Conservation (phyloP, 2,329 filamentous ascomycete genomes). For the Calycina marina region DNA sequence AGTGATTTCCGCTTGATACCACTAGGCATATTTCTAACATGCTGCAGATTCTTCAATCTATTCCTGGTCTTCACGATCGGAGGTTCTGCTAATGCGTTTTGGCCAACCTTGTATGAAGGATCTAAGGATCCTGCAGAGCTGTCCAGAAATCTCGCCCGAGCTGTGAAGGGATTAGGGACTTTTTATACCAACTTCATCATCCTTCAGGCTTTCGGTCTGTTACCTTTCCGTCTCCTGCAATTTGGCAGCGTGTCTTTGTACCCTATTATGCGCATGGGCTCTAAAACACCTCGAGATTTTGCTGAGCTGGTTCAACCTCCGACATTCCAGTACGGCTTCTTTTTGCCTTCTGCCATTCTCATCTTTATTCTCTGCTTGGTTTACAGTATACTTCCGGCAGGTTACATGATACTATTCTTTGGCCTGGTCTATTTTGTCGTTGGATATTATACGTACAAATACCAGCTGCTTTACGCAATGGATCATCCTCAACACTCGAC, state of each 20-base stretch:
- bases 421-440: constrained; percentile 73
- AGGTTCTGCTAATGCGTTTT: constrained; percentile 64
- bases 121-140: constrained; percentile 69
- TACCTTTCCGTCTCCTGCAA: constrained; percentile 82
- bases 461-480: constrained; percentile 96
- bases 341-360: constrained; percentile 79
- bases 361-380: constrained; percentile 93
- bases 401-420: constrained; percentile 68
- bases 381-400: constrained; percentile 73
- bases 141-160: constrained; percentile 58
- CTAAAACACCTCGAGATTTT: constrained; percentile 81
- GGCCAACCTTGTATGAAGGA: constrained; percentile 54
- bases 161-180: constrained; percentile 57
- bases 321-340: constrained; percentile 91
- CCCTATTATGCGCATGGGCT: constrained; percentile 61
- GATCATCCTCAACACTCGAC: constrained; percentile 91
- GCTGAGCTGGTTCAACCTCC: constrained; percentile 70
- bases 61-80: constrained; percentile 90
- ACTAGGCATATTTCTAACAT: no score
- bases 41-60: constrained; percentile 91
- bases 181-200: constrained; percentile 95
- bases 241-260: constrained; percentile 77
- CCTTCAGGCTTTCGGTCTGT: constrained; percentile 82
- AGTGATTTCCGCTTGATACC: neutral
- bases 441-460: constrained; percentile 87